Evolutionary conservation across 352 stramenopile species (phyloP).

Genomic region (Pythium aphanidermatum): DNA sequence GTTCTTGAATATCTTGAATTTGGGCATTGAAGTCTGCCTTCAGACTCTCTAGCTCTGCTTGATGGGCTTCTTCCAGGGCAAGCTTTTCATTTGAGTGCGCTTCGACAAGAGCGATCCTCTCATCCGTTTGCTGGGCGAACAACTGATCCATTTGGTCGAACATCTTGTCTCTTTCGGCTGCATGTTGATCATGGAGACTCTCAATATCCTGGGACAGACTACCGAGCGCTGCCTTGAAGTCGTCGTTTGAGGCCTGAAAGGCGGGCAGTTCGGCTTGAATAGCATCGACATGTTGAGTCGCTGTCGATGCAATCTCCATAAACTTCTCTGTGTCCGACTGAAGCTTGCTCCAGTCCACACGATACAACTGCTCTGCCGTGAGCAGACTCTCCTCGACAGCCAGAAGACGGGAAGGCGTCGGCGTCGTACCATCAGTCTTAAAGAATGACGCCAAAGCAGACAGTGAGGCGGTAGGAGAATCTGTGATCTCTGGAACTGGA

Average conservation of each 20-base stretch:
- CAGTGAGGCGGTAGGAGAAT: slow-evolving; percentile 4
- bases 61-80: slow-evolving; percentile 23
- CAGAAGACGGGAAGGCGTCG: slow-evolving; percentile 33
- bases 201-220: slow-evolving; percentile 39
- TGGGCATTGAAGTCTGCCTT: slow-evolving; percentile 23
- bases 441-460: slow-evolving; percentile 28
- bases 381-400: slow-evolving; percentile 40
- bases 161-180: slow-evolving; percentile 30
- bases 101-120: slow-evolving; percentile 35
- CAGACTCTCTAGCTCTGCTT: slow-evolving; percentile 17
- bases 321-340: slow-evolving; percentile 45
- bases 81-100: slow-evolving; percentile 27
- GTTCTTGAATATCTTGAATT: slow-evolving; percentile 25
- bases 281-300: slow-evolving; percentile 42
- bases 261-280: slow-evolving; percentile 44
- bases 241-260: slow-evolving; percentile 23
- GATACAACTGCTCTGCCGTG: slow-evolving; percentile 37
- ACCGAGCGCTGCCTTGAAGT: slow-evolving; percentile 29
- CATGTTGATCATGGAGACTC: slow-evolving; percentile 37
- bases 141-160: slow-evolving; percentile 31
- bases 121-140: slow-evolving; percentile 36
- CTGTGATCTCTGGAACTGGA: slow-evolving; percentile 10
- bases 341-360: slow-evolving; percentile 42
- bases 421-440: slow-evolving; percentile 4
- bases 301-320: slow-evolving; percentile 46